These are phyloP conservation scores for Kondoa malvinella DNA, from an alignment of 768 basidiomycete species.

Conservation along the genomic window DNA sequence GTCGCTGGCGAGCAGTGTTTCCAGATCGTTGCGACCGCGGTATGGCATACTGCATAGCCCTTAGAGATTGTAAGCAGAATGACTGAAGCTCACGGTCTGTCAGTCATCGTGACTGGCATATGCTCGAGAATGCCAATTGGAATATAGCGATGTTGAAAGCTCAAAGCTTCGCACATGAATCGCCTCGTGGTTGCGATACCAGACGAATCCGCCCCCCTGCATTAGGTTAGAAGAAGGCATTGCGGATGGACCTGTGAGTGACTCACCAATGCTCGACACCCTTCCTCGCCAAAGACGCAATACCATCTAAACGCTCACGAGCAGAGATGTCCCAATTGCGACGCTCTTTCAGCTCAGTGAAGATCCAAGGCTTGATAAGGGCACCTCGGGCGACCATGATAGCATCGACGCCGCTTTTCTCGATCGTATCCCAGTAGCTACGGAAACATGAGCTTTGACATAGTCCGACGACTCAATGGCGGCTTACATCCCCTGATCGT, in stretches of 20 bases:
- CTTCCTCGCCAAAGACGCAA: conserved; percentile 44
- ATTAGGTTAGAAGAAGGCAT: background rate
- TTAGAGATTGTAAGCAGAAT: background rate
- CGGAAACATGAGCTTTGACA: no score
- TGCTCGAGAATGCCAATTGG: conserved; percentile 78
- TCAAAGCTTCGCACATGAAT: conserved; percentile 85
- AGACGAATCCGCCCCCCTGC: conserved; percentile 31
- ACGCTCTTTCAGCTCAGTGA: conserved; percentile 82
- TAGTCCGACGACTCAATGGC: no score
- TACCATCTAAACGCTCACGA: conserved; percentile 26
- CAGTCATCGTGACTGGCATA: conserved; percentile 67
- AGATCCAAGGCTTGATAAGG: conserved; percentile 88
- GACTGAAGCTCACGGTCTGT: conserved; percentile 47
- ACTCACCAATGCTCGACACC: conserved; percentile 53
- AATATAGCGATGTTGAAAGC: conserved; percentile 90
- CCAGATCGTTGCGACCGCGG: conserved; percentile 65
- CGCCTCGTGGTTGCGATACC: conserved; percentile 81
- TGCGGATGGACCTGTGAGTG: conserved; percentile 36
- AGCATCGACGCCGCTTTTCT: conserved; percentile 72
- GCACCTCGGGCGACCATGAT: conserved; percentile 91
- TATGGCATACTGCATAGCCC: conserved; percentile 44
- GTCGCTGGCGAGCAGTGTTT: conserved; percentile 58
- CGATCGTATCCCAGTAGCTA: conserved; percentile 60
- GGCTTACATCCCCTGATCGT: conserved; percentile 71
- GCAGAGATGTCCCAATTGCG: conserved; percentile 44